Percentiles rank a stretch among this genome's conserved stretches.
Evolutionary conservation across 164 flowering plant genomes (phyloP).

Genomic region (Cinnamomum chago): DNA sequence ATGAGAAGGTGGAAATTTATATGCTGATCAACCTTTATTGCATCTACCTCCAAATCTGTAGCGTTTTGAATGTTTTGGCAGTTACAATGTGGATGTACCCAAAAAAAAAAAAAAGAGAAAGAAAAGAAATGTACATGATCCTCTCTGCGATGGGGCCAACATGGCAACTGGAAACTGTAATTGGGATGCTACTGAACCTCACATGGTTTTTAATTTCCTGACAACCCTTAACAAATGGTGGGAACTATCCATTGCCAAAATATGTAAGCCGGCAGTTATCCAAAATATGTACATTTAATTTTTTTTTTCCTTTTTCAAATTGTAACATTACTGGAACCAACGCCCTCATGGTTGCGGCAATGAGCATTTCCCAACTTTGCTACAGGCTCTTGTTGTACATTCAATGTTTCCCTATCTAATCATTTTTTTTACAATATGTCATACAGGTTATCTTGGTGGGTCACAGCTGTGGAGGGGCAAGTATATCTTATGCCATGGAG

Average conservation of each 20-base stretch:
- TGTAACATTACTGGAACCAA: too few relatives aligned
- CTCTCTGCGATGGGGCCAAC: background rate
- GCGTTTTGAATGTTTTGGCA: background rate
- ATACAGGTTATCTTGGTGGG: conserved; percentile 91
- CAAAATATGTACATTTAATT: background rate
- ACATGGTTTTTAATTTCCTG: background rate
- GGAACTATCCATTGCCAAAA: background rate
- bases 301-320: too few relatives aligned
- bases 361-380: too few relatives aligned
- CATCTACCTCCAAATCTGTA: background rate
- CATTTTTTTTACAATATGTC: background rate
- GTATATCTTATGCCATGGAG: conserved; percentile 87
- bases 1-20: conserved; percentile 58
- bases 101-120: too few relatives aligned
- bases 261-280: background rate
- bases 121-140: background rate
- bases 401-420: background rate
- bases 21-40: background rate
- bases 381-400: too few relatives aligned
- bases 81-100: background rate
- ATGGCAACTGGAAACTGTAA: background rate
- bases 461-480: conserved; percentile 93
- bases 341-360: too few relatives aligned
- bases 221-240: background rate
- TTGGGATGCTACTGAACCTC: background rate